A percentile compares a stretch with the other conserved stretches of the same genome.
phyloP scores from a whole-genome alignment of 345 rosid species.

The Aurinia saxatilis region DNA sequence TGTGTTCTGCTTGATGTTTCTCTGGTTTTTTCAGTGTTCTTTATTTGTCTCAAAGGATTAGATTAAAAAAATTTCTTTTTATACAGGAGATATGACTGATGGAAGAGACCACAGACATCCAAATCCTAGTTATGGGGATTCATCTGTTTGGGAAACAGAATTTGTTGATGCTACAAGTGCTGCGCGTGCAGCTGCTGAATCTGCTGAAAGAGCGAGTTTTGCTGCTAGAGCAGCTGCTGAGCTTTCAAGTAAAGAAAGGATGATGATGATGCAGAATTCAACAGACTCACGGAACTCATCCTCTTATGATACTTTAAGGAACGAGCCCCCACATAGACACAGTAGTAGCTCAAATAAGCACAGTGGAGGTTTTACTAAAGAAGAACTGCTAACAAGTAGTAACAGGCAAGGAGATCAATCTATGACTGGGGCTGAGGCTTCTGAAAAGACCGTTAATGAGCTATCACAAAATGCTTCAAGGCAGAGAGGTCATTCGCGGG shows the following conservation, averaged over 20 bases:
- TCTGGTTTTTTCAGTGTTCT: not conserved
- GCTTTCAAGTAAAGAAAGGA: slow-evolving; percentile 61
- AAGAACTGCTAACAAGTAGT: slow-evolving; percentile 12
- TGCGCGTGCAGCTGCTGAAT: slow-evolving; percentile 92
- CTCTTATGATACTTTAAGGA: slow-evolving; percentile 28
- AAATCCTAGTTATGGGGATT: slow-evolving; percentile 29
- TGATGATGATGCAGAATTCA: slow-evolving; percentile 29
- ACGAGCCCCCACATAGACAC: slow-evolving; percentile 6
- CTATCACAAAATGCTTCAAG: slow-evolving; percentile 15
- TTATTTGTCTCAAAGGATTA: not conserved
- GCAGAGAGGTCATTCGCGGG: slow-evolving; percentile 38
- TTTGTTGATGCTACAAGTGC: slow-evolving; percentile 85
- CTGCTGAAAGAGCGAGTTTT: slow-evolving; percentile 93
- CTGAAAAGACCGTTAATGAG: slow-evolving; percentile 3
- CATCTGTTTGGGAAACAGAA: slow-evolving; percentile 52
- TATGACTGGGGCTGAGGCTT: not conserved
- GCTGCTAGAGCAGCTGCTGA: slow-evolving; percentile 97
- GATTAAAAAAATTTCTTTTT: not conserved
- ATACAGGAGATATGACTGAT: slow-evolving; percentile 40
- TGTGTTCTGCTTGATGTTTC: not conserved
- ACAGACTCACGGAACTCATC: slow-evolving; percentile 28
- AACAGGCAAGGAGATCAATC: slow-evolving; percentile 6
- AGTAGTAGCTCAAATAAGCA: slow-evolving; percentile 23
- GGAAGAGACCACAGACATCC: slow-evolving; percentile 35
- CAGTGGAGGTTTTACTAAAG: slow-evolving; percentile 14